phyloP scores from a whole-genome alignment of 1,284 basidiomycete species.

The Schizophyllum commune region DNA sequence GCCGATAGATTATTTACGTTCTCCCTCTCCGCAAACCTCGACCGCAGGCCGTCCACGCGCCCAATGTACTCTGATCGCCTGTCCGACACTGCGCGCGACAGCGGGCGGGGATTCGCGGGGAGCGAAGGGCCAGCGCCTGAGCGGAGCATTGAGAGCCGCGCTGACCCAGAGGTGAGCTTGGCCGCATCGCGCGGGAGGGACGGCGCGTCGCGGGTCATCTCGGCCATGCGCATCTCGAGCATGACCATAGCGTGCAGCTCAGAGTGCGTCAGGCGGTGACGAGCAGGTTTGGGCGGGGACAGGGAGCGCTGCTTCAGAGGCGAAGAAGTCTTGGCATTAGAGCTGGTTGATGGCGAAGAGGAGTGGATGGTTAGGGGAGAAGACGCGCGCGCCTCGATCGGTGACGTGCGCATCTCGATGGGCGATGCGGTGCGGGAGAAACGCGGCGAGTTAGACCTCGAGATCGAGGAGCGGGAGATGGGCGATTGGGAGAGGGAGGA shows the following conservation, averaged over 20 bases:
- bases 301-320: too few relatives aligned
- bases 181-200: background rate
- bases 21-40: background rate
- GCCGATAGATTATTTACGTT: background rate
- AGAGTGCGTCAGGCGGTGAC: constrained; percentile 26
- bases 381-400: too few relatives aligned
- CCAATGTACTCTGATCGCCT: background rate
- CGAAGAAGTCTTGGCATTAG: too few relatives aligned
- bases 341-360: too few relatives aligned
- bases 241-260: constrained; percentile 32
- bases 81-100: background rate
- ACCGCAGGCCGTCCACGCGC: background rate
- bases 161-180: background rate
- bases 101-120: background rate
- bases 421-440: too few relatives aligned
- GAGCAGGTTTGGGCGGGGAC: background rate
- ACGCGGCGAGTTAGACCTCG: background rate
- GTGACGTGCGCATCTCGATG: too few relatives aligned
- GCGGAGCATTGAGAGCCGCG: background rate
- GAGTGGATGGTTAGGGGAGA: too few relatives aligned
- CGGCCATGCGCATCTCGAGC: constrained; percentile 21
- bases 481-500: background rate
- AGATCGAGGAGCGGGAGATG: background rate
- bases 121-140: background rate
- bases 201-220: constrained; percentile 9